Percentiles rank a stretch among this genome's conserved stretches.
These are phyloP conservation scores for Penicillium robsamsonii DNA, from an alignment of 495 filamentous ascomycete species.

Conservation along the genomic window DNA sequence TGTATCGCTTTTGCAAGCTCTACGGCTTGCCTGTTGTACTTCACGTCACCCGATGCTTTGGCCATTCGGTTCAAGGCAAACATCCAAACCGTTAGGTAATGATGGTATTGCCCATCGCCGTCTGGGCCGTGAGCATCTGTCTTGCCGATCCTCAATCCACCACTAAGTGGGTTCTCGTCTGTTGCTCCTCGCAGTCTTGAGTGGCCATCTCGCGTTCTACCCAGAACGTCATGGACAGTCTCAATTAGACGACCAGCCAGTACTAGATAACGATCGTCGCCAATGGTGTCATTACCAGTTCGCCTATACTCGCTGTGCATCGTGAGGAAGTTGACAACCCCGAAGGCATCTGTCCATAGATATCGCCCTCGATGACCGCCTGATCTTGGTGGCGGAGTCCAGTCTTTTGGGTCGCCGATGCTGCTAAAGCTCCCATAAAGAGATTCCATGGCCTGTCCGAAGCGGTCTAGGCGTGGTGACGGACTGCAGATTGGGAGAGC, in stretches of 20 bases:
- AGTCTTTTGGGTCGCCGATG: slow-evolving; percentile 30
- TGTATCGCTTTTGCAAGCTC: slow-evolving; percentile 60
- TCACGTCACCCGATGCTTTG: slow-evolving; percentile 46
- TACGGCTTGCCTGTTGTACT: slow-evolving; percentile 55
- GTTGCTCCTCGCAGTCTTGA: slow-evolving; percentile 53
- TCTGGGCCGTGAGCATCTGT: slow-evolving; percentile 50
- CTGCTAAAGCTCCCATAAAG: slow-evolving; percentile 39
- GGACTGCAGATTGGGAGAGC: slow-evolving; percentile 23
- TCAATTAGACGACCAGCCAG: slow-evolving; percentile 52
- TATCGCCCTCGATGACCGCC: slow-evolving; percentile 67
- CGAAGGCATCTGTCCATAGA: slow-evolving; percentile 68
- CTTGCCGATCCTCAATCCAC: slow-evolving; percentile 66
- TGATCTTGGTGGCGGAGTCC: slow-evolving; percentile 49
- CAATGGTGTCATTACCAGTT: background rate
- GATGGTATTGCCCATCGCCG: slow-evolving; percentile 65
- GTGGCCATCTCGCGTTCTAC: slow-evolving; percentile 51
- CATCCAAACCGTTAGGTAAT: slow-evolving; percentile 71
- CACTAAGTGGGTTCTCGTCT: slow-evolving; percentile 53
- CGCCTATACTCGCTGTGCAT: slow-evolving; percentile 44
- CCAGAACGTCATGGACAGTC: slow-evolving; percentile 57
- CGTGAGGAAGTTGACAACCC: slow-evolving; percentile 66
- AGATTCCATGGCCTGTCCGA: slow-evolving; percentile 40
- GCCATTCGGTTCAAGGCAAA: slow-evolving; percentile 63
- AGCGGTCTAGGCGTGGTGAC: slow-evolving; percentile 34
- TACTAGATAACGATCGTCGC: slow-evolving; percentile 45